phyloP scores from a whole-genome alignment of 768 basidiomycete genomes.

The Solioccasus polychromus region DNA sequence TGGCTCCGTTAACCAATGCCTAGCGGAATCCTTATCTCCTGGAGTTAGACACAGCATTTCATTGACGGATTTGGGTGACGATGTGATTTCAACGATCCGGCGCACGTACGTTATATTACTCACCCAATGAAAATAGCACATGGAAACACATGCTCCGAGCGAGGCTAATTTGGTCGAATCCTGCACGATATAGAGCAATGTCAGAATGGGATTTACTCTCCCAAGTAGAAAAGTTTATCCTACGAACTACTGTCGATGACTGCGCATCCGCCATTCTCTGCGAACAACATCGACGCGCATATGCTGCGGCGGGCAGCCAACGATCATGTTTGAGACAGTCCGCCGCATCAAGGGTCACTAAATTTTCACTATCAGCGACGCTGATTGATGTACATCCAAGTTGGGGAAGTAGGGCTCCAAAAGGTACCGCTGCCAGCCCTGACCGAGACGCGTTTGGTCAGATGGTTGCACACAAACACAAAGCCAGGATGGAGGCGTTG shows the following conservation, averaged over 20 bases:
- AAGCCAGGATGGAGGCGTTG: background rate
- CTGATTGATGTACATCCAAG: background rate
- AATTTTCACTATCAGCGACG: background rate
- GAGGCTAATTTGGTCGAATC: no score
- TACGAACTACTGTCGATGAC: no score
- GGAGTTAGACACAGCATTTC: no score
- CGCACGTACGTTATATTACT: background rate
- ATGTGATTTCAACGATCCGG: background rate
- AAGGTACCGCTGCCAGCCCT: background rate
- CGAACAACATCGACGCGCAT: background rate
- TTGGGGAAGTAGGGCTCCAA: slow-evolving; percentile 6
- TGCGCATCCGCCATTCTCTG: no score
- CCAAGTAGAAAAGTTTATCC: no score
- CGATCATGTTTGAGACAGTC: no score
- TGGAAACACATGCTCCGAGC: background rate
- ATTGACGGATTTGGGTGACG: background rate
- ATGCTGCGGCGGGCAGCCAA: background rate
- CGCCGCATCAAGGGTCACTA: background rate
- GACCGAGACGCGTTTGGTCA: background rate
- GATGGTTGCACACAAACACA: background rate
- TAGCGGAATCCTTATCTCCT: slow-evolving; percentile 18
- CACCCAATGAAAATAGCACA: background rate
- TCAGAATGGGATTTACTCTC: no score
- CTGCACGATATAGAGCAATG: no score
- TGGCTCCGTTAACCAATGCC: slow-evolving; percentile 17